Conservation (phyloP, 495 filamentous ascomycete species). For the Niebla homalea region DNA sequence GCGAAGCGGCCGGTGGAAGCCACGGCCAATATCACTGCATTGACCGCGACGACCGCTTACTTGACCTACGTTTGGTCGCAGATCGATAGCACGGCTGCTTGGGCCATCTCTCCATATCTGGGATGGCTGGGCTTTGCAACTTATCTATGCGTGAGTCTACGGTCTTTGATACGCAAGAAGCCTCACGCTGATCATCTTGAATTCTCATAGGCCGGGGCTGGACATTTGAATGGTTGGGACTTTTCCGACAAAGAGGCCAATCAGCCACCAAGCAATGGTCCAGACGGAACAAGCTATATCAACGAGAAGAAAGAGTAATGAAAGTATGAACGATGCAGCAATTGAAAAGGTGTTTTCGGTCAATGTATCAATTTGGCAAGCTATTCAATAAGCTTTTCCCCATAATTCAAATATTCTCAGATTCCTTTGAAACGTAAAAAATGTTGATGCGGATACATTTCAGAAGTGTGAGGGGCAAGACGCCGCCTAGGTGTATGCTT, state of each 20-base stretch:
- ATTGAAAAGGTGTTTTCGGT: background rate
- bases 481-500: too few relatives aligned
- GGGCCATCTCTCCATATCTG: slow-evolving; percentile 63
- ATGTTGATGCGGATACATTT: too few relatives aligned
- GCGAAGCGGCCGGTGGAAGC: slow-evolving; percentile 56
- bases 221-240: slow-evolving; percentile 67
- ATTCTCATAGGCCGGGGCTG: slow-evolving; percentile 43
- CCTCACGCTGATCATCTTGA: background rate
- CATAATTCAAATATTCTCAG: background rate
- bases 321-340: slow-evolving; percentile 1
- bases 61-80: slow-evolving; percentile 61
- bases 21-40: slow-evolving; percentile 57
- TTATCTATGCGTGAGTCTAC: slow-evolving; percentile 44
- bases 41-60: slow-evolving; percentile 55
- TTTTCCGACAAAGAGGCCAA: slow-evolving; percentile 32
- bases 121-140: slow-evolving; percentile 76
- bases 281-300: slow-evolving; percentile 24
- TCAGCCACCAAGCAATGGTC: slow-evolving; percentile 8
- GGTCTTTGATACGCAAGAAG: background rate
- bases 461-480: too few relatives aligned
- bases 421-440: too few relatives aligned
- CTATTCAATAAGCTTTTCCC: background rate
- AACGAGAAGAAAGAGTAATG: slow-evolving; percentile 25
- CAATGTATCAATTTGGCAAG: background rate
- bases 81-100: slow-evolving; percentile 58